A percentile compares a stretch with the other conserved stretches of the same genome.
phyloP scores from a whole-genome alignment of 352 stramenopile species.

The Pythium chondricola region DNA sequence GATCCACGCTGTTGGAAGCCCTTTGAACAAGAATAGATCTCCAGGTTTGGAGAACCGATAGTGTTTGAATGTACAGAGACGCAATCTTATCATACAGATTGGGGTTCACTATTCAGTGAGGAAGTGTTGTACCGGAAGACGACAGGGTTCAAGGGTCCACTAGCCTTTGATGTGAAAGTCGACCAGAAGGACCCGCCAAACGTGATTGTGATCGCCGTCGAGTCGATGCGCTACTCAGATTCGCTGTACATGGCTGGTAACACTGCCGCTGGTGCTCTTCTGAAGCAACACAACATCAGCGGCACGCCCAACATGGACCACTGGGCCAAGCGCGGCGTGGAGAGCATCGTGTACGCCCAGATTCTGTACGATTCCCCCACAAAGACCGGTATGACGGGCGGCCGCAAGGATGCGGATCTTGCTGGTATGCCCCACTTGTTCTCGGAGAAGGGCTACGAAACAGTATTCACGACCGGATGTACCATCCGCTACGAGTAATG shows the following conservation, averaged over 20 bases:
- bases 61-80: too few species aligned
- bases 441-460: constrained; percentile 40
- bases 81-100: too few species aligned
- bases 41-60: too few species aligned
- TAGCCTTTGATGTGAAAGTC: constrained; percentile 41
- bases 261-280: constrained; percentile 4
- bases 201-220: constrained; percentile 42
- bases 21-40: too few species aligned
- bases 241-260: constrained; percentile 20
- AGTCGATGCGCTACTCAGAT: constrained; percentile 39
- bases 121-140: too few species aligned
- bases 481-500: constrained; percentile 42
- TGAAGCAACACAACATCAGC: constrained; percentile 28
- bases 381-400: constrained; percentile 29
- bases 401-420: constrained; percentile 24
- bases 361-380: constrained; percentile 37
- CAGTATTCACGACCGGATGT: constrained; percentile 41
- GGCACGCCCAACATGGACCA: constrained; percentile 42
- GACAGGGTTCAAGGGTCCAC: constrained; percentile 10
- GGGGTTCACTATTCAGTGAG: too few species aligned
- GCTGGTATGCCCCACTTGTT: constrained; percentile 45
- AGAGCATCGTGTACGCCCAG: constrained; percentile 47
- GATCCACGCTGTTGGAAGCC: too few species aligned
- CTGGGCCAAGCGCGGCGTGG: constrained; percentile 40
- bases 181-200: constrained; percentile 29